Evolutionary conservation across 2,329 filamentous ascomycete species (phyloP).

Genomic region (Nothophaeocryptopus gaeumannii): DNA sequence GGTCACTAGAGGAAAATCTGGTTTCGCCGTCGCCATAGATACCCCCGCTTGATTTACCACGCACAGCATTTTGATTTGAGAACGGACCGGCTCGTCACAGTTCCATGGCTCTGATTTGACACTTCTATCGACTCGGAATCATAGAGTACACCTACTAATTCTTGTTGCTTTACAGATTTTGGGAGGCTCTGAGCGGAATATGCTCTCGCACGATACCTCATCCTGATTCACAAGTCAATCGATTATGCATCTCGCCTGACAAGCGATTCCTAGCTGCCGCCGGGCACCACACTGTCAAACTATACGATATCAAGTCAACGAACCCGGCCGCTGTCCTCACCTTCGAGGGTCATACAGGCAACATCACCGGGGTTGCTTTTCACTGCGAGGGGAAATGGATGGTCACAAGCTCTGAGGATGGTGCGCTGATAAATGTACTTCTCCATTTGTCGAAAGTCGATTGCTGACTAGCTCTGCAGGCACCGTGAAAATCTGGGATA

Average conservation of each 20-base stretch:
- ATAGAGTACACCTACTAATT: neutral
- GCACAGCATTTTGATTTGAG: too few relatives aligned
- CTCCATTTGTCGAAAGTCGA: too few relatives aligned
- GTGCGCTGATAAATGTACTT: constrained; percentile 35
- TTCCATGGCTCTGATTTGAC: neutral
- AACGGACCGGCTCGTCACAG: neutral
- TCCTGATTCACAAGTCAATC: constrained; percentile 96
- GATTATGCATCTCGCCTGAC: constrained; percentile 95
- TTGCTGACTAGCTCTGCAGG: constrained; percentile 22
- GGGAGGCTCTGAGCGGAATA: constrained; percentile 96
- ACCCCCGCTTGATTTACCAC: too few relatives aligned
- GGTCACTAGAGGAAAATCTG: too few relatives aligned
- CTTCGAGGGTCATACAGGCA: constrained; percentile 93
- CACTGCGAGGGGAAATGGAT: constrained; percentile 99
- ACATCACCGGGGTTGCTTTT: constrained; percentile 94
- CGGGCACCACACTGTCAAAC: constrained; percentile 82
- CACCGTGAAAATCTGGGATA: constrained; percentile 97
- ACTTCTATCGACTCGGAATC: neutral
- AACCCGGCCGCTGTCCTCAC: constrained; percentile 90
- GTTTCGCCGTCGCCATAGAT: too few relatives aligned
- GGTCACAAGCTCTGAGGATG: constrained; percentile 96
- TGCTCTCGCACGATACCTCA: constrained; percentile 98
- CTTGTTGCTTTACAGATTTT: constrained; percentile 63
- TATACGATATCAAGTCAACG: constrained; percentile 98
- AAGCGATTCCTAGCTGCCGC: constrained; percentile 89